Evolutionary conservation across 768 basidiomycete genomes (phyloP).

Genomic region (Piloderma croceum): DNA sequence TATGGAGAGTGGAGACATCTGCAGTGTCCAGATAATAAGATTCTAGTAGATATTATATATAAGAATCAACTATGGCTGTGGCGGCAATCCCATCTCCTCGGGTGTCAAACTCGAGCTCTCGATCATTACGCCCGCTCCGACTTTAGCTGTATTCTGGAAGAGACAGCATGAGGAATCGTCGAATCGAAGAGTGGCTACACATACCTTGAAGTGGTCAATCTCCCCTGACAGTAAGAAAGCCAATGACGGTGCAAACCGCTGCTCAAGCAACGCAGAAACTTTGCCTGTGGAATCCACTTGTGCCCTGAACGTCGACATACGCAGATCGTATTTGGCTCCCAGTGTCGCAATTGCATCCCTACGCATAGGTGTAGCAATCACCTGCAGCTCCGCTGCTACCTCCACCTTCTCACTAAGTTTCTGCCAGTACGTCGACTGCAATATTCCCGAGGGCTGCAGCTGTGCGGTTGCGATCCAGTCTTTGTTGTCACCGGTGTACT

Average conservation of each 20-base stretch:
- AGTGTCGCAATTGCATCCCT: slow-evolving; percentile 90
- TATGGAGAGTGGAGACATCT: too few relatives aligned
- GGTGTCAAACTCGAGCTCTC: slow-evolving; percentile 78
- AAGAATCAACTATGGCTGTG: slow-evolving; percentile 39
- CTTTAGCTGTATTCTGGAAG: slow-evolving; percentile 80
- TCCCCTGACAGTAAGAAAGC: slow-evolving; percentile 93
- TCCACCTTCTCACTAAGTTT: slow-evolving; percentile 94
- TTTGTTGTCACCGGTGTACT: slow-evolving; percentile 64
- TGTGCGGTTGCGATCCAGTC: slow-evolving; percentile 94
- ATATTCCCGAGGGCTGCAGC: slow-evolving; percentile 71
- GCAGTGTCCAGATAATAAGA: slow-evolving; percentile 17
- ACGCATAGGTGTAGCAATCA: slow-evolving; percentile 71
- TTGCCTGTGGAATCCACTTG: slow-evolving; percentile 95
- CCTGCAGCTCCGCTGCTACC: slow-evolving; percentile 89
- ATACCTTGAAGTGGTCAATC: slow-evolving; percentile 97
- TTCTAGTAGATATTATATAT: too few relatives aligned
- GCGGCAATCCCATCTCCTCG: slow-evolving; percentile 73
- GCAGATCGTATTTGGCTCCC: slow-evolving; percentile 94
- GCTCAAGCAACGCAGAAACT: slow-evolving; percentile 90
- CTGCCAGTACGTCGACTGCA: slow-evolving; percentile 96
- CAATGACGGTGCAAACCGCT: slow-evolving; percentile 92
- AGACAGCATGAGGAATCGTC: neutral
- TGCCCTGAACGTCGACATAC: slow-evolving; percentile 89
- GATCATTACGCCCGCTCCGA: slow-evolving; percentile 97
- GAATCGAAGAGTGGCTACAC: slow-evolving; percentile 12